A percentile compares a stretch with the other conserved stretches of the same genome.
phyloP scores from a whole-genome alignment of 805 yeast genomes.

The Pichia sporocuriosa region DNA sequence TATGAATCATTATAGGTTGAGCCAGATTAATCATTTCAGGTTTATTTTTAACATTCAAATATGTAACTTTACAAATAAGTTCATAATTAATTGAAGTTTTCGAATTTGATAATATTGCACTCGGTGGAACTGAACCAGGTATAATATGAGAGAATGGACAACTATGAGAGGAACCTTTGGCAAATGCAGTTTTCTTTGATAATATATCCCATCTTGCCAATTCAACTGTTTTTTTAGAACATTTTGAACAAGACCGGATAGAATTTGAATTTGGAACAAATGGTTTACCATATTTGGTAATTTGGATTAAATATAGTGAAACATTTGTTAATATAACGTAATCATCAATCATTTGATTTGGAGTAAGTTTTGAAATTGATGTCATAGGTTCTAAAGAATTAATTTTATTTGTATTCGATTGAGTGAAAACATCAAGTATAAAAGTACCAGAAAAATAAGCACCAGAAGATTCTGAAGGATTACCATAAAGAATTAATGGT shows the following conservation, averaged over 20 bases:
- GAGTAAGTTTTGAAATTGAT: not conserved
- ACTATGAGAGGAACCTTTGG: constrained; percentile 61
- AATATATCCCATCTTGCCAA: constrained; percentile 88
- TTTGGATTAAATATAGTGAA: constrained; percentile 64
- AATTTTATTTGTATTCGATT: constrained; percentile 5
- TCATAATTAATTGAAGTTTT: constrained; percentile 61
- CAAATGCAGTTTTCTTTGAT: constrained; percentile 47
- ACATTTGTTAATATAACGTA: constrained; percentile 52
- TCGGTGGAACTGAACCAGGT: constrained; percentile 84
- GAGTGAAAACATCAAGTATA: constrained; percentile 42
- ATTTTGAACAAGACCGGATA: constrained; percentile 49
- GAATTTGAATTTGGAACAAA: constrained; percentile 48
- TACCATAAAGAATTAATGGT: constrained; percentile 81
- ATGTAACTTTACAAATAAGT: constrained; percentile 53
- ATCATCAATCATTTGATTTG: constrained; percentile 24
- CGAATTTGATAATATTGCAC: constrained; percentile 54
- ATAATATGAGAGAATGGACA: constrained; percentile 88
- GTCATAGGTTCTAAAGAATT: not conserved
- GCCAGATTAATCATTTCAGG: constrained; percentile 35
- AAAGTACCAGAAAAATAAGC: constrained; percentile 78
- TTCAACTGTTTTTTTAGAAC: constrained; percentile 48
- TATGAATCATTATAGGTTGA: constrained; percentile 63
- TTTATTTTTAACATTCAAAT: constrained; percentile 30
- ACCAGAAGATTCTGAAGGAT: constrained; percentile 73
- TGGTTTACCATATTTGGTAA: constrained; percentile 58